Conservation (phyloP, 306 rosid genomes). For the Lupinus albus region DNA sequence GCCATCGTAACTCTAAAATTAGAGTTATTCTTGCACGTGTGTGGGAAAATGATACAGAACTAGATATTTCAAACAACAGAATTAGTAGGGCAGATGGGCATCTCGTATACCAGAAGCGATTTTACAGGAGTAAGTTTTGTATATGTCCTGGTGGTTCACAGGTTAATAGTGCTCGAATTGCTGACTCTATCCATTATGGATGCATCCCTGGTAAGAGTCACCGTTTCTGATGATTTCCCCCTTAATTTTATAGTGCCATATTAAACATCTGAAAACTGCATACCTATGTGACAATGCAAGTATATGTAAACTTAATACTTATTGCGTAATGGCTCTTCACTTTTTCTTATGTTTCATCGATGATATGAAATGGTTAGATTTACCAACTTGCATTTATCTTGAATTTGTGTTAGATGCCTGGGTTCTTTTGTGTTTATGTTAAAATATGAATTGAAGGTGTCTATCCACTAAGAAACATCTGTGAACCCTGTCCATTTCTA, state of each 20-base stretch:
- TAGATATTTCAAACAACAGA: constrained; percentile 85
- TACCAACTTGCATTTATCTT: constrained; percentile 17
- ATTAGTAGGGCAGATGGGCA: constrained; percentile 86
- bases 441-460: constrained; percentile 11
- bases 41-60: constrained; percentile 98
- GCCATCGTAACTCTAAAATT: constrained; percentile 93
- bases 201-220: constrained; percentile 83
- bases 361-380: constrained; percentile 21
- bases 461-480: constrained; percentile 4
- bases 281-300: constrained; percentile 9
- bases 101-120: constrained; percentile 81
- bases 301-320: constrained; percentile 1
- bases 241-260: constrained; percentile 24
- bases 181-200: constrained; percentile 96
- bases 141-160: constrained; percentile 99
- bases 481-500: constrained; percentile 11
- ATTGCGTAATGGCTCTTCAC: constrained; percentile 2
- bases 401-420: constrained; percentile 14
- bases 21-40: constrained; percentile 91
- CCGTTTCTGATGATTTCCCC: constrained; percentile 6
- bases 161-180: constrained; percentile 94
- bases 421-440: not conserved
- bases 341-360: constrained; percentile 20
- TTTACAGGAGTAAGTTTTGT: constrained; percentile 82
- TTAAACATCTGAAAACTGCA: constrained; percentile 6